A percentile compares a stretch with the other conserved stretches of the same genome.
These are phyloP conservation scores for Phytopythium aichiense DNA, from an alignment of 352 stramenopile genomes.

Conservation along the genomic window DNA sequence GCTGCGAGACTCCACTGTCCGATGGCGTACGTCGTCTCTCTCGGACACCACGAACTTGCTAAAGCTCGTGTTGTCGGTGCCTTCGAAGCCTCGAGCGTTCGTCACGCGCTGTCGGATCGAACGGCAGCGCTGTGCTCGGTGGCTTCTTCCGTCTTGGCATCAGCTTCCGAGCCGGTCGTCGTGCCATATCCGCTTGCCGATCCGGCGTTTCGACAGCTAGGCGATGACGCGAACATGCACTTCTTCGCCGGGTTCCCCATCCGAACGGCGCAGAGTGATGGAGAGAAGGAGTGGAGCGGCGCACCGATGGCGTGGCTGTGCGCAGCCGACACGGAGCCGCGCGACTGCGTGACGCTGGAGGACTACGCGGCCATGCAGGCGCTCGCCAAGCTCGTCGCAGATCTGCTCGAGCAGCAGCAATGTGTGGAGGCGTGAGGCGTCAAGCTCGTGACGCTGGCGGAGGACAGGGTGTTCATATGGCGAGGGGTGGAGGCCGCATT, in stretches of 20 bases:
- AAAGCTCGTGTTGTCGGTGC: conserved; percentile 33
- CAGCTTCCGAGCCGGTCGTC: conserved; percentile 32
- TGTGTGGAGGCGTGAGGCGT: background rate
- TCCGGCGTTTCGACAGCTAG: conserved; percentile 26
- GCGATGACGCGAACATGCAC: conserved; percentile 27
- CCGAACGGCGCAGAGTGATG: background rate
- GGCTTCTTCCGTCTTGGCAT: conserved; percentile 13
- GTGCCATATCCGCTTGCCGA: conserved; percentile 37
- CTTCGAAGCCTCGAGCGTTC: conserved; percentile 15
- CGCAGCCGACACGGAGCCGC: conserved; percentile 21
- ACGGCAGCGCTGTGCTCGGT: conserved; percentile 12
- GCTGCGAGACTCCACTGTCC: conserved; percentile 37
- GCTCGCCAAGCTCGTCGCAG: conserved; percentile 51
- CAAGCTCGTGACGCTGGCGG: background rate
- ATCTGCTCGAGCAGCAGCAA: conserved; percentile 36
- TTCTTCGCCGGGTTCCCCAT: conserved; percentile 65
- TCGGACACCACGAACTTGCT: conserved; percentile 9
- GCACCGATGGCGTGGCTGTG: conserved; percentile 37
- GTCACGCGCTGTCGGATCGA: conserved; percentile 10
- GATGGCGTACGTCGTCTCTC: conserved; percentile 40
- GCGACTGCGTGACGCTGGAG: conserved; percentile 31
- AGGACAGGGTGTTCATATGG: background rate
- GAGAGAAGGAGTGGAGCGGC: conserved; percentile 10
- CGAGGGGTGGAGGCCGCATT: background rate
- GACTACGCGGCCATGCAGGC: conserved; percentile 42